phyloP scores from a whole-genome alignment of 352 stramenopile species.

The Phytophthora sansomeana region DNA sequence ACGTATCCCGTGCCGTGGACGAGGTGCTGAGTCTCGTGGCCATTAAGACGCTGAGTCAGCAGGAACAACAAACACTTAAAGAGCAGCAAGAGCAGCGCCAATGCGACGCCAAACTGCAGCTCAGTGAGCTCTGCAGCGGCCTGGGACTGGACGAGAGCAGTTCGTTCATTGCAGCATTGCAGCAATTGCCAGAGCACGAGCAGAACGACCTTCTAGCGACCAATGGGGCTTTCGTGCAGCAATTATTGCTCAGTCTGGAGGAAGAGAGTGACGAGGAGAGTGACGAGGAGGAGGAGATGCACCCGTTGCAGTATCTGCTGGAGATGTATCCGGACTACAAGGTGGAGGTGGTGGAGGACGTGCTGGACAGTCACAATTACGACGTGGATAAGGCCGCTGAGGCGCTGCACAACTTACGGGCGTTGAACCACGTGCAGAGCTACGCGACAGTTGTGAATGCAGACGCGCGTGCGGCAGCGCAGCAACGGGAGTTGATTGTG shows the following conservation, averaged over 20 bases:
- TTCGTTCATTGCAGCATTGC: conserved; percentile 57
- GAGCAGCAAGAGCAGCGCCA: conserved; percentile 1
- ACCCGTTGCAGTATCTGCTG: conserved; percentile 63
- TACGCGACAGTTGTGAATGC: conserved; percentile 64
- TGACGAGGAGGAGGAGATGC: conserved; percentile 50
- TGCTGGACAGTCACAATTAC: conserved; percentile 65
- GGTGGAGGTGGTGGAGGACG: conserved; percentile 66
- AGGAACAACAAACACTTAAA: conserved; percentile 46
- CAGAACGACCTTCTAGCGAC: conserved; percentile 48
- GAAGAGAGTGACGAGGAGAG: conserved; percentile 39
- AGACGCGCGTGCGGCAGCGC: conserved; percentile 20
- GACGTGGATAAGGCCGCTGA: conserved; percentile 62
- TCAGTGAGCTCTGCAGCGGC: conserved; percentile 60
- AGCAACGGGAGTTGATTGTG: conserved; percentile 29
- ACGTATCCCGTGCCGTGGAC: conserved; percentile 63
- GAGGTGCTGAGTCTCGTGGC: conserved; percentile 69
- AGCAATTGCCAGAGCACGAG: conserved; percentile 54
- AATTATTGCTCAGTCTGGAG: conserved; percentile 67
- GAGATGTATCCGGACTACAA: conserved; percentile 66
- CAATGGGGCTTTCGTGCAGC: conserved; percentile 73
- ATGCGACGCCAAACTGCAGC: conserved; percentile 48
- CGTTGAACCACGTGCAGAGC: conserved; percentile 65
- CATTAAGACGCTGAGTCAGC: conserved; percentile 48
- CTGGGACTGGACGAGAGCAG: conserved; percentile 61
- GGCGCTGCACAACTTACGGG: conserved; percentile 64